Evolutionary conservation across 2,329 filamentous ascomycete species (phyloP).

Genomic region (Simplicillium aogashimaense): DNA sequence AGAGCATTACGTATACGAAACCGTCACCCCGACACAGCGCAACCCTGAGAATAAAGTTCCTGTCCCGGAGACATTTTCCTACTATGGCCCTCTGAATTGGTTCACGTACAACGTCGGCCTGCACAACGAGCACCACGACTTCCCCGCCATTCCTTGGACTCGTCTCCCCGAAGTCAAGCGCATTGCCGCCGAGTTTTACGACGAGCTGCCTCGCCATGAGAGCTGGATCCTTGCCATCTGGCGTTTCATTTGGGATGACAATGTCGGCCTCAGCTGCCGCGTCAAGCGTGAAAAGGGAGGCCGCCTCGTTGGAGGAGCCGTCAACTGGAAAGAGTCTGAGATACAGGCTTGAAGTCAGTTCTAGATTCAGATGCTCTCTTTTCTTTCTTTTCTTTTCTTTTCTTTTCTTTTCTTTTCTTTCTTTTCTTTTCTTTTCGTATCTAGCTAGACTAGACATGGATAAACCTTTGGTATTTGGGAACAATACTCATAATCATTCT

Average conservation of each 20-base stretch:
- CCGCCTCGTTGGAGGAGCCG: conserved; percentile 42
- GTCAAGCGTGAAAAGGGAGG: conserved; percentile 84
- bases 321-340: conserved; percentile 57
- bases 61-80: conserved; percentile 90
- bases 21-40: conserved; percentile 41
- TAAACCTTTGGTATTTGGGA: too few species aligned
- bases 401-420: not conserved
- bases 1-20: conserved; percentile 83
- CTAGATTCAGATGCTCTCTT: not conserved
- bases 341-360: conserved; percentile 45
- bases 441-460: too few species aligned
- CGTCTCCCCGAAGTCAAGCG: conserved; percentile 65
- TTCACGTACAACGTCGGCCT: conserved; percentile 95
- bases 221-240: conserved; percentile 92
- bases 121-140: conserved; percentile 99
- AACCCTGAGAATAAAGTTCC: conserved; percentile 52
- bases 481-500: too few species aligned
- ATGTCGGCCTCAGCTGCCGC: conserved; percentile 81
- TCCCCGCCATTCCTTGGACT: conserved; percentile 94
- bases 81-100: conserved; percentile 88
- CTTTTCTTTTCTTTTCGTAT: not conserved
- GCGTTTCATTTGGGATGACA: conserved; percentile 87
- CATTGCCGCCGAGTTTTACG: conserved; percentile 87
- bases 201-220: conserved; percentile 71
- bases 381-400: not conserved